phyloP scores from a whole-genome alignment of 345 rosid genomes.

The Brassica rapa region DNA sequence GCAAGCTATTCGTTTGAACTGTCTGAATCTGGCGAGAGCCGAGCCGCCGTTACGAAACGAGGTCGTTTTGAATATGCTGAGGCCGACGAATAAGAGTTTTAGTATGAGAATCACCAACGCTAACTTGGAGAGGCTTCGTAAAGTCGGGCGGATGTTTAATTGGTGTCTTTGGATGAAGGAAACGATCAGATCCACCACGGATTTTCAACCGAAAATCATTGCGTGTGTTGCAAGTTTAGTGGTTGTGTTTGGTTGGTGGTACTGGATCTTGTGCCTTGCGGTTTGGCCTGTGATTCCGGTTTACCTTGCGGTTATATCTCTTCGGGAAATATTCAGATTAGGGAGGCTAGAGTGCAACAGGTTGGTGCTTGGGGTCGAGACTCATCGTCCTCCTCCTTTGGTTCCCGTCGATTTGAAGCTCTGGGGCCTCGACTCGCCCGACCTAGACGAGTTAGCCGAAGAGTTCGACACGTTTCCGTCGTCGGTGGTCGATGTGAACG shows the following conservation, averaged over 20 bases:
- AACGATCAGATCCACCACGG: background rate
- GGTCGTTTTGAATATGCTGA: background rate
- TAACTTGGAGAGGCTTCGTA: background rate
- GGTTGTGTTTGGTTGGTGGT: background rate
- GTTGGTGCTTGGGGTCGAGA: background rate
- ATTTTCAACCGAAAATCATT: background rate
- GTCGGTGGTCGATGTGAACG: background rate
- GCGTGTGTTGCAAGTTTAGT: background rate
- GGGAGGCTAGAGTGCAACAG: background rate
- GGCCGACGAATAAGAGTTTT: background rate
- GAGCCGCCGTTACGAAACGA: background rate
- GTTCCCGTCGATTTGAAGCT: background rate
- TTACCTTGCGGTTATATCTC: background rate
- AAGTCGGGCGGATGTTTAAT: background rate
- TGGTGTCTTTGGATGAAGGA: background rate
- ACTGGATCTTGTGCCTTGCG: background rate
- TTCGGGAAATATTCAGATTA: background rate
- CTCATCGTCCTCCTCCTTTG: background rate
- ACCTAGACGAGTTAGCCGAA: background rate
- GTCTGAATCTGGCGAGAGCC: background rate
- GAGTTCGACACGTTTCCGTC: background rate
- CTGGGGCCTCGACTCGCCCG: background rate
- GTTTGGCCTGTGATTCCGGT: background rate
- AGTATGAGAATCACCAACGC: background rate
- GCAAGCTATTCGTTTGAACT: background rate